Conservation (phyloP, 176 grass and related monocot species). For the Avena atlantica region DNA sequence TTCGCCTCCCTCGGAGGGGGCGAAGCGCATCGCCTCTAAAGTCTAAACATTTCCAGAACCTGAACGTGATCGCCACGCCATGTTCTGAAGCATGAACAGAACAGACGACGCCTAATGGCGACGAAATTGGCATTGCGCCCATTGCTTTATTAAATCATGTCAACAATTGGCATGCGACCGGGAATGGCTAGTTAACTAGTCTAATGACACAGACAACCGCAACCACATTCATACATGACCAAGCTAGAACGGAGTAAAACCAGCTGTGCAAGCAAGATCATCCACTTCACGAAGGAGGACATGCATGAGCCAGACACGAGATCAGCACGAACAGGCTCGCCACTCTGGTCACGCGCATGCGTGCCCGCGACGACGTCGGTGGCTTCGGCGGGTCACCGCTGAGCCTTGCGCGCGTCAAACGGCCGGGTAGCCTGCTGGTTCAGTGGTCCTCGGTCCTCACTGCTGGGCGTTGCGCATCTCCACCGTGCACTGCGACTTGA, state of each 20-base stretch:
- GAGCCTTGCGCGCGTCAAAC: neutral
- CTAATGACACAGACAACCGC: slow-evolving; percentile 32
- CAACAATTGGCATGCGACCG: neutral
- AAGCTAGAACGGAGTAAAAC: slow-evolving; percentile 8
- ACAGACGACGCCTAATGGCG: too few species aligned
- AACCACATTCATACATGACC: slow-evolving; percentile 25
- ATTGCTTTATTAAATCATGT: slow-evolving; percentile 20
- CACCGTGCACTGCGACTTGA: slow-evolving; percentile 59
- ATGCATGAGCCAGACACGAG: neutral
- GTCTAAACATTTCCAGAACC: too few species aligned
- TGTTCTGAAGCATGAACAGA: too few species aligned
- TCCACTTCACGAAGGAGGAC: neutral
- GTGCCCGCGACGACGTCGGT: neutral
- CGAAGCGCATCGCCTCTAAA: too few species aligned
- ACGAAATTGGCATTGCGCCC: neutral
- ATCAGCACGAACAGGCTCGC: slow-evolving; percentile 4
- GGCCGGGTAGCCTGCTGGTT: neutral
- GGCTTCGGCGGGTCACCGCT: neutral
- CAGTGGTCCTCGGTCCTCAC: slow-evolving; percentile 14
- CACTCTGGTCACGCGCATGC: neutral
- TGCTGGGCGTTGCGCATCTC: slow-evolving; percentile 46
- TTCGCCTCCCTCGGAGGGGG: too few species aligned
- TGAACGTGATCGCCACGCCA: too few species aligned
- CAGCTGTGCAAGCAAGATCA: slow-evolving; percentile 24
- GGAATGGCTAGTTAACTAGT: neutral